phyloP scores from a whole-genome alignment of 257 asterid species.

The Nicotiana paniculata region DNA sequence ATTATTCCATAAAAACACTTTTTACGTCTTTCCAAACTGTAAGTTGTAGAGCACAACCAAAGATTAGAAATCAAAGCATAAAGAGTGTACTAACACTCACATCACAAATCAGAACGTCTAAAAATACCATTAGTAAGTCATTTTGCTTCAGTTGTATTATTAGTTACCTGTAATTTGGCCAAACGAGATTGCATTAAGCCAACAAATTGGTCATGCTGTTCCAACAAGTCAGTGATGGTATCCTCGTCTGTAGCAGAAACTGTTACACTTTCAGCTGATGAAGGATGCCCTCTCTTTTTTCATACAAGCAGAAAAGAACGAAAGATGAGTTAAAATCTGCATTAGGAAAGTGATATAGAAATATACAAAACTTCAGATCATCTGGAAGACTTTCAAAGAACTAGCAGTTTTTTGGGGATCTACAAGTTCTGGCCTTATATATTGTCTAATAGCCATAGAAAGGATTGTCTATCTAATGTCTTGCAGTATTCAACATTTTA shows the following conservation, averaged over 20 bases:
- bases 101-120: neutral
- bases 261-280: constrained; percentile 48
- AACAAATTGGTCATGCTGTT: constrained; percentile 68
- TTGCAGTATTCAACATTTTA: too few relatives aligned
- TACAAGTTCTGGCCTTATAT: too few relatives aligned
- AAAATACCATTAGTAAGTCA: neutral
- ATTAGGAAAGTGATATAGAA: neutral
- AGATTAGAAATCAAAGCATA: neutral
- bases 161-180: constrained; percentile 76
- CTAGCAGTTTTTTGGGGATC: too few relatives aligned
- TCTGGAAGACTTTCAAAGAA: too few relatives aligned
- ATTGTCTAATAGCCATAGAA: too few relatives aligned
- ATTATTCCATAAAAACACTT: neutral
- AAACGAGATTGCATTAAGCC: constrained; percentile 88
- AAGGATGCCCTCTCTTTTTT: constrained; percentile 46
- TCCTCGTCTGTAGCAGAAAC: constrained; percentile 75
- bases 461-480: too few relatives aligned
- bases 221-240: constrained; percentile 64
- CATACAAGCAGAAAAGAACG: neutral
- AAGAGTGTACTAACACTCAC: neutral
- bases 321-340: neutral
- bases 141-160: neutral
- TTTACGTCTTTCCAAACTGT: neutral
- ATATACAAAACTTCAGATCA: constrained; percentile 1
- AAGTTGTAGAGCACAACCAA: neutral